Evolutionary conservation across 352 stramenopile species (phyloP).

Genomic region (Pythium plurisporium): DNA sequence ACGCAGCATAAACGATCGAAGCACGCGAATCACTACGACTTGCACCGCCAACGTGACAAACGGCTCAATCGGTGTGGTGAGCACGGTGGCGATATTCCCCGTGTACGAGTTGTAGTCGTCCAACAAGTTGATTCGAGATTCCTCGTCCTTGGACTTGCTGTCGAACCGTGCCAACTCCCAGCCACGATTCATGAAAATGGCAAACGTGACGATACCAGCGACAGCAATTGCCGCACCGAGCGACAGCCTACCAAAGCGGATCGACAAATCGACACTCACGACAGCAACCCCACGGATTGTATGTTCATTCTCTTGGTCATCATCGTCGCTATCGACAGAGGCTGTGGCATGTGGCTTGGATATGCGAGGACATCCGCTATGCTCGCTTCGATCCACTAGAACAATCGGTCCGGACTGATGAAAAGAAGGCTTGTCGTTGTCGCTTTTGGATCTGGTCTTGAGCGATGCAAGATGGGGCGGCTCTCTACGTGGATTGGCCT

Average conservation of each 20-base stretch:
- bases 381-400: no score
- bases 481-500: no score
- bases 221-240: neutral
- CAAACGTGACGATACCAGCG: neutral
- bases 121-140: constrained; percentile 3
- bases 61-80: constrained; percentile 14
- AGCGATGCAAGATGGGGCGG: no score
- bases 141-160: neutral
- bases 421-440: no score
- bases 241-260: neutral
- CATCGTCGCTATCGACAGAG: no score
- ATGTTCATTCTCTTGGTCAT: no score
- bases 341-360: no score
- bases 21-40: neutral
- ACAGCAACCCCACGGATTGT: no score
- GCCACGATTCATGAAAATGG: neutral
- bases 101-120: constrained; percentile 26
- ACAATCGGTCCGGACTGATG: no score
- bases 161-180: constrained; percentile 6
- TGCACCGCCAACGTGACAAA: constrained; percentile 7
- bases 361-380: no score
- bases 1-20: no score
- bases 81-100: constrained; percentile 14
- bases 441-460: no score
- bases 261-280: neutral